phyloP scores from a whole-genome alignment of 495 filamentous ascomycete genomes.

The Clavariopsis aquatica region DNA sequence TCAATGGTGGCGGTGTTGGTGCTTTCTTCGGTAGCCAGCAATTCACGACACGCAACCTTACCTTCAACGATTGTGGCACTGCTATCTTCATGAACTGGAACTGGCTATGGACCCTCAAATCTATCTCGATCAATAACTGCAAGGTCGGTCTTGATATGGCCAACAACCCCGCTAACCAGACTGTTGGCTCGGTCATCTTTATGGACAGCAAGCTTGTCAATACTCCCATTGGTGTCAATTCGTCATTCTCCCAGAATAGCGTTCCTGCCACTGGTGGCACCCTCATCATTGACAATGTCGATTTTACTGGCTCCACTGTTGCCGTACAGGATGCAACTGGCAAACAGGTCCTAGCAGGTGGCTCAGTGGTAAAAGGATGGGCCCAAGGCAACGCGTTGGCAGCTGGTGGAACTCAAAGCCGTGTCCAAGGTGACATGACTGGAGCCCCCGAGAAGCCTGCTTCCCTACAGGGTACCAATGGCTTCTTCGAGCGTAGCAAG shows the following conservation, averaged over 20 bases:
- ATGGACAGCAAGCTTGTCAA: conserved; percentile 46
- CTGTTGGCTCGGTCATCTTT: conserved; percentile 50
- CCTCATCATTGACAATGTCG: conserved; percentile 68
- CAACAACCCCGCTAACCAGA: conserved; percentile 49
- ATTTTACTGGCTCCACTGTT: conserved; percentile 59
- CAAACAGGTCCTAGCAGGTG: conserved; percentile 58
- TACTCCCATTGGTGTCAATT: conserved; percentile 44
- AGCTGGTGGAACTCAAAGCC: conserved; percentile 46
- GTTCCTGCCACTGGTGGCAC: conserved; percentile 53
- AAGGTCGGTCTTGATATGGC: conserved; percentile 65
- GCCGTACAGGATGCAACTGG: conserved; percentile 59
- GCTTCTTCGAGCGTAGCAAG: conserved; percentile 66
- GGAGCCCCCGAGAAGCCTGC: conserved; percentile 46
- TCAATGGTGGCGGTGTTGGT: conserved; percentile 50
- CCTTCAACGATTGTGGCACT: conserved; percentile 53
- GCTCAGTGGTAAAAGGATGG: conserved; percentile 54
- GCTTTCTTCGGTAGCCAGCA: conserved; percentile 58
- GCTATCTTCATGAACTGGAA: conserved; percentile 59
- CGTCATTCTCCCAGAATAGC: conserved; percentile 39
- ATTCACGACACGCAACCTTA: conserved; percentile 55
- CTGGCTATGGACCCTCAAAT: conserved; percentile 57
- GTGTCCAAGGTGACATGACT: conserved; percentile 47
- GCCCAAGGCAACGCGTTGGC: conserved; percentile 57
- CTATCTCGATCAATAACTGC: conserved; percentile 54
- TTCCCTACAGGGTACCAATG: conserved; percentile 49